Conservation (phyloP, 2,329 filamentous ascomycete species). For the Dryadomyces quercus-mongolicae region DNA sequence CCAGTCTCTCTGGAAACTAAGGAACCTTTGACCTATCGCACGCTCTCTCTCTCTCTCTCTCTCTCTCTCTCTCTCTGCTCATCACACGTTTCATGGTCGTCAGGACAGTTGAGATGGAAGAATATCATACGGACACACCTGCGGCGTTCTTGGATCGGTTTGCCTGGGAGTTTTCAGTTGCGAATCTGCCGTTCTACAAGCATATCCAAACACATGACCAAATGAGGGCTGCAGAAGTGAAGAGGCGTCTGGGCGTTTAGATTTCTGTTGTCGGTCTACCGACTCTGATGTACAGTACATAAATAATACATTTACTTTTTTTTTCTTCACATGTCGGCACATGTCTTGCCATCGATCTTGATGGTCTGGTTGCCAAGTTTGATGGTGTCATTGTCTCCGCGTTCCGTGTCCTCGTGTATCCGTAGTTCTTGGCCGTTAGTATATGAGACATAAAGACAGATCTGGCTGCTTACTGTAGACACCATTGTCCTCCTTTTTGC, state of each 20-base stretch:
- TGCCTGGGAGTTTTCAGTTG: no score
- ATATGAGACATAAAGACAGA: neutral
- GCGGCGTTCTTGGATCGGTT: no score
- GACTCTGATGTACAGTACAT: neutral
- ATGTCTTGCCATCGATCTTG: slow-evolving; percentile 21
- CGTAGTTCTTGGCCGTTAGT: slow-evolving; percentile 51
- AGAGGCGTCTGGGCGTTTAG: neutral
- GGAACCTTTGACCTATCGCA: no score
- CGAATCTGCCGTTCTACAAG: neutral
- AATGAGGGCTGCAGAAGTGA: neutral
- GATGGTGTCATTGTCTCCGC: slow-evolving; percentile 85
- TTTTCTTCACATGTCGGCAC: slow-evolving; percentile 14
- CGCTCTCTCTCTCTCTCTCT: no score
- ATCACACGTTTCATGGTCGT: no score
- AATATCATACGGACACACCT: no score
- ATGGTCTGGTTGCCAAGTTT: slow-evolving; percentile 37
- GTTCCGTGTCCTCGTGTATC: slow-evolving; percentile 85
- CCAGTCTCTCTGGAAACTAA: slow-evolving; percentile 59
- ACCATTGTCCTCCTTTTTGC: slow-evolving; percentile 38
- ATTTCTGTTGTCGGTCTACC: neutral
- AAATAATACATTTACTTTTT: neutral
- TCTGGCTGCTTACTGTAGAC: slow-evolving; percentile 50
- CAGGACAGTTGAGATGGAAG: no score
- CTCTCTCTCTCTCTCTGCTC: no score
- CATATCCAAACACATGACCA: neutral